Evolutionary conservation across 257 asterid genomes (phyloP), one percentile per base, ranked within the genome.

Genomic region (Paraleonurus japonicus): DNA sequence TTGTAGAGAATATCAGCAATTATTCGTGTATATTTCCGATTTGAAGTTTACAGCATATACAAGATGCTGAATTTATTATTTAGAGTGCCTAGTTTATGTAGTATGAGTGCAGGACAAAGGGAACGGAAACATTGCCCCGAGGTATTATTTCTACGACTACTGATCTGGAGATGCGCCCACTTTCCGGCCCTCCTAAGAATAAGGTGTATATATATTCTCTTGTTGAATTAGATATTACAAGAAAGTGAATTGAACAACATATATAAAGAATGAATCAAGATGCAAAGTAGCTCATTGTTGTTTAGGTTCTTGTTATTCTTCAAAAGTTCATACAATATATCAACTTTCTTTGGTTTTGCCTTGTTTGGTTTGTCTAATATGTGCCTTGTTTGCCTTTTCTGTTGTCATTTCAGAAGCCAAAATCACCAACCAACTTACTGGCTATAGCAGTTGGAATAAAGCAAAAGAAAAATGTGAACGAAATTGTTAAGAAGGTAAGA

Each of bases 381-480:
- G 10, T 23, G 60, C n/a, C 17, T 69, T 67, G 37, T 77, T 69
- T 19, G 28, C 1, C 63, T 50, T 54, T 69, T 16, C 30, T 68
- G 7, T 39, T 67, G 76, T 74, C 59, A 35, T 20, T 77, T 24
- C 63, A 85, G 92, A 85, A 73, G 70, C 73, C 73, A 43, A 82
- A 77, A 66, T 73, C 84, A 63, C 83, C 84, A 24, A 79, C 65
- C 77, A 90, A 81, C 83, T 81, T 90, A 71, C 67, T 90, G 83
- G 97, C 92, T 71, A 76, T 90, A 72, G 90, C 97, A 68, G 97
- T 82, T 71, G 97, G 97, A 60, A 68, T 85, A 59, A 86, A 82
- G 83, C 96, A 90, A 78, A 90, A 80, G 79, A 16, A 77, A 45
- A 88, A 81, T 78, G 93, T 88, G 28, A 74, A 90, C 81, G 64